These are phyloP conservation scores for Basidiobolus meristosporus DNA, from an alignment of 371 early-diverging fungal genomes.

Conservation along the genomic window DNA sequence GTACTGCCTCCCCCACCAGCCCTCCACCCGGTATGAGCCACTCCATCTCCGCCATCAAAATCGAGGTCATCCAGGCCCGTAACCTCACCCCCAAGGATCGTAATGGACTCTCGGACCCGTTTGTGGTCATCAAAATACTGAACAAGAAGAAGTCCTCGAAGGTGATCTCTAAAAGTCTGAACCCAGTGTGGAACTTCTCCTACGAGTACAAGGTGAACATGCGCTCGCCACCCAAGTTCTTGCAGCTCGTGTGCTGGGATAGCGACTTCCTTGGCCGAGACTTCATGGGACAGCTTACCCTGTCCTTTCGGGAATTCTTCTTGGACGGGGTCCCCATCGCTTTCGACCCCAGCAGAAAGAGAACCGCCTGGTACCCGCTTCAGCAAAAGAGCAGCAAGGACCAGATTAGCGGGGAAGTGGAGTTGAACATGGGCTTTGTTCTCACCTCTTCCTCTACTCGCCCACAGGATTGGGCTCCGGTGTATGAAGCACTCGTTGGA, in stretches of 20 bases:
- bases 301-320: constrained; percentile 31
- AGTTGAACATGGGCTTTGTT: too few species aligned
- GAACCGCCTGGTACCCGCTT: too few species aligned
- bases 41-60: too few species aligned
- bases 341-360: too few species aligned
- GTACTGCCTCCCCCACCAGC: too few species aligned
- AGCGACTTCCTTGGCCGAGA: constrained; percentile 32
- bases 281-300: constrained; percentile 35
- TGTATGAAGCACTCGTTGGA: too few species aligned
- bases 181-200: constrained; percentile 54
- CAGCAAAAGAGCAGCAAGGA: too few species aligned
- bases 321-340: constrained; percentile 3
- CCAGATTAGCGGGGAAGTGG: too few species aligned
- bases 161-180: constrained; percentile 38
- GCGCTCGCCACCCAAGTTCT: constrained; percentile 14
- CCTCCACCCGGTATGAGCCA: too few species aligned
- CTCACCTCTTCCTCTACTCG: too few species aligned
- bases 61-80: constrained; percentile 2
- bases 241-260: constrained; percentile 34
- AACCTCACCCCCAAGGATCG: constrained; percentile 7
- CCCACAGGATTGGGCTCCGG: too few species aligned
- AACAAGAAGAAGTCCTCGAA: constrained; percentile 16
- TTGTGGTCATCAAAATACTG: constrained; percentile 1
- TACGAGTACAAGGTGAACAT: constrained; percentile 35
- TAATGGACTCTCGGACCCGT: constrained; percentile 9